Conservation (phyloP, 169 alveolate genomes). For the Cryptosporidium parvum region DNA sequence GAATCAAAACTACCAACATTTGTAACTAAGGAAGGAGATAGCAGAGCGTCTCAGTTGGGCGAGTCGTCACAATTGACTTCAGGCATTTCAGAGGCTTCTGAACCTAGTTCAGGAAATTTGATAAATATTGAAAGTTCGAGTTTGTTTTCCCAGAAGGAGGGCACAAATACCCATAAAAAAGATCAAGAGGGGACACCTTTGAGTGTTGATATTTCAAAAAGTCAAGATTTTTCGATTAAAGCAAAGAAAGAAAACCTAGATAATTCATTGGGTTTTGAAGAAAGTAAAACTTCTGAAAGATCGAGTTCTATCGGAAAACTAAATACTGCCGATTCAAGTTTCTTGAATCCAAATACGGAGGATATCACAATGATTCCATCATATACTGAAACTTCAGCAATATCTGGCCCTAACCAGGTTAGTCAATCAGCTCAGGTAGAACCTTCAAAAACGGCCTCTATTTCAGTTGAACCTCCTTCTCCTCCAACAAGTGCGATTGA, state of each 20-base stretch:
- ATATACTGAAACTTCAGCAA: neutral
- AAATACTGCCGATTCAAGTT: constrained; percentile 1
- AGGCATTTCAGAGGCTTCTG: constrained; percentile 42
- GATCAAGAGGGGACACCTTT: neutral
- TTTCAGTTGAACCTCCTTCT: constrained; percentile 60
- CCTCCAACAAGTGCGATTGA: constrained; percentile 47
- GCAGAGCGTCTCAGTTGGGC: neutral
- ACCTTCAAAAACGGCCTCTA: neutral
- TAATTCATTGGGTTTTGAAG: neutral
- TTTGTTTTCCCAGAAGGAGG: neutral
- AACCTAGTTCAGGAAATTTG: neutral
- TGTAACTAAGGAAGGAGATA: neutral
- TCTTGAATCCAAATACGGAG: constrained; percentile 47
- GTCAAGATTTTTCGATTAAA: neutral
- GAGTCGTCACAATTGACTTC: constrained; percentile 26
- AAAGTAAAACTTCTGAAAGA: neutral
- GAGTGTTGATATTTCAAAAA: neutral
- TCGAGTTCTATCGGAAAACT: neutral
- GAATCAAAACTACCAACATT: constrained; percentile 56
- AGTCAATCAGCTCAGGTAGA: neutral
- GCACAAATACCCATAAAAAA: neutral
- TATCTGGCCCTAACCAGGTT: neutral
- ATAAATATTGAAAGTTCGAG: constrained; percentile 3
- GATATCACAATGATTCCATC: constrained; percentile 1
- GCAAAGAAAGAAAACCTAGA: neutral